A percentile compares a stretch with the other conserved stretches of the same genome.
phyloP scores from a whole-genome alignment of 192 early-diverging fungal species.

The Backusella tarrabulga region DNA sequence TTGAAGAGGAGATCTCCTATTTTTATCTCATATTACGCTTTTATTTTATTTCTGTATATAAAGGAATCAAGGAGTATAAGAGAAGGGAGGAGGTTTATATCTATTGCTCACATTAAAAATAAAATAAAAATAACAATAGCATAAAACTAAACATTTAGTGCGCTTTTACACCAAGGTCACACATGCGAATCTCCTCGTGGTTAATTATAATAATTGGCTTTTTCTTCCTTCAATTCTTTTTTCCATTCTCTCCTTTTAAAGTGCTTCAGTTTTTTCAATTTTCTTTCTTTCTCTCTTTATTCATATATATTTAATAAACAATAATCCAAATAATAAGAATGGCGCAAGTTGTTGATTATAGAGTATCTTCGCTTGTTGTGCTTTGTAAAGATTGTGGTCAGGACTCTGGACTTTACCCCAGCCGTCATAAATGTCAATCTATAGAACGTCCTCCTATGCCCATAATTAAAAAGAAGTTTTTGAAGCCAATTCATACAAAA shows the following conservation, averaged over 20 bases:
- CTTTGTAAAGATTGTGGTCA: conserved; percentile 62
- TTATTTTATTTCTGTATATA: conserved; percentile 7
- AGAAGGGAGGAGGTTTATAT: background rate
- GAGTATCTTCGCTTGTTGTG: conserved; percentile 53
- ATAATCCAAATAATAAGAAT: conserved; percentile 24
- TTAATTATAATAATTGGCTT: background rate
- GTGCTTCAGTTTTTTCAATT: background rate
- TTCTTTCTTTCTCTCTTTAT: background rate
- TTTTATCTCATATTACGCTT: background rate
- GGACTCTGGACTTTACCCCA: conserved; percentile 60
- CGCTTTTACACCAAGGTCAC: background rate
- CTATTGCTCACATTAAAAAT: background rate
- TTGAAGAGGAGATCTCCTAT: background rate
- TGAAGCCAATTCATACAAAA: background rate
- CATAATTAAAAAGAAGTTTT: background rate
- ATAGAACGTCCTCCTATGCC: conserved; percentile 20
- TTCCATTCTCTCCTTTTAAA: background rate
- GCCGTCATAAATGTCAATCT: conserved; percentile 45
- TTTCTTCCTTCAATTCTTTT: background rate
- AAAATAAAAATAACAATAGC: background rate
- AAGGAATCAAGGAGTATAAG: conserved; percentile 1
- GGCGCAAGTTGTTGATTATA: conserved; percentile 46
- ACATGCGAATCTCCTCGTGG: background rate
- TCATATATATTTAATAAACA: background rate
- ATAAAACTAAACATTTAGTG: background rate